These are phyloP conservation scores for Microbotryum violaceum DNA, from an alignment of 1,284 basidiomycete genomes.

Conservation along the genomic window DNA sequence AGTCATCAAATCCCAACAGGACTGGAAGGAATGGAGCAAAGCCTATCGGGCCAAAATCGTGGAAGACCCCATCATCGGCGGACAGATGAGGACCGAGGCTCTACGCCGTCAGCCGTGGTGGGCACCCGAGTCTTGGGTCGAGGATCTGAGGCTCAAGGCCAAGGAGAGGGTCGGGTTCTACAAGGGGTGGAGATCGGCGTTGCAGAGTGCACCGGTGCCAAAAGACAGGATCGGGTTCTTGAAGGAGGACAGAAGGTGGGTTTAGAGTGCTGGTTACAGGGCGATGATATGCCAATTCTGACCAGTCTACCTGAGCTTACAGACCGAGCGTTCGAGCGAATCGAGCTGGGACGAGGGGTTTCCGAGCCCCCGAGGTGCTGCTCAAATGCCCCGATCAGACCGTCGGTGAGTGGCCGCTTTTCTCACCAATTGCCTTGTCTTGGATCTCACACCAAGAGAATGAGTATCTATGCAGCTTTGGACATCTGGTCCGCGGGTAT, in stretches of 20 bases:
- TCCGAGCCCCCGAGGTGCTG: conserved; percentile 92
- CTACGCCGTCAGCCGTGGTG: conserved; percentile 9
- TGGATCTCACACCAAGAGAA: not conserved
- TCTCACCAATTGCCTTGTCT: not conserved
- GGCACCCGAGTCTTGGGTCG: conserved; percentile 9
- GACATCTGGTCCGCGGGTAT: conserved; percentile 95
- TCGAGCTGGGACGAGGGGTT: conserved; percentile 91
- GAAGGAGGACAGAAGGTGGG: conserved; percentile 42
- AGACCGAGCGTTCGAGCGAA: conserved; percentile 82
- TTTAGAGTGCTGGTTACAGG: not conserved
- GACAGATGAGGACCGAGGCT: not conserved
- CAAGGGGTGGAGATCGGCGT: conserved; percentile 42
- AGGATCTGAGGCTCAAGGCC: conserved; percentile 16
- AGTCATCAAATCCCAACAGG: conserved; percentile 6
- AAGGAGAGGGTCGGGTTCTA: conserved; percentile 33
- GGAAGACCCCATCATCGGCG: not conserved
- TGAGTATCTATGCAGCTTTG: conserved; percentile 54
- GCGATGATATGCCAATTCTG: not conserved
- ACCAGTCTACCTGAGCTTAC: not conserved
- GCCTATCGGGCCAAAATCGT: not conserved
- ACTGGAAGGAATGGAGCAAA: conserved; percentile 8
- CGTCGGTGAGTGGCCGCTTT: conserved; percentile 55
- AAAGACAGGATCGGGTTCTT: conserved; percentile 41
- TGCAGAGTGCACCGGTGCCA: conserved; percentile 40
- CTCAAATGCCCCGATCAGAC: conserved; percentile 92